Conservation (phyloP, 306 rosid species). For the Trifolium dubium region DNA sequence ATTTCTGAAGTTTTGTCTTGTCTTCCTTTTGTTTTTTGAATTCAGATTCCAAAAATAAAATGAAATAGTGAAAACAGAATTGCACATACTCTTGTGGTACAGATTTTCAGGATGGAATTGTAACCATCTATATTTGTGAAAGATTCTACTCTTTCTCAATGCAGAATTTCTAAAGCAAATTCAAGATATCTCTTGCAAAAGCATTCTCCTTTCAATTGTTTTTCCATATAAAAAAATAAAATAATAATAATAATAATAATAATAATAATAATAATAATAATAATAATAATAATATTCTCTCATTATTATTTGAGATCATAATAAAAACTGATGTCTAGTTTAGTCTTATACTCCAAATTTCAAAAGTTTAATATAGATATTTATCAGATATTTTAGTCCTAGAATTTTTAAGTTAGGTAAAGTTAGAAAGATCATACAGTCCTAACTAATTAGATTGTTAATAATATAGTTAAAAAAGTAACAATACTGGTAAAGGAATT, state of each 20-base stretch:
- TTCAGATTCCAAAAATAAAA: conserved; percentile 28
- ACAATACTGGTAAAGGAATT: neutral
- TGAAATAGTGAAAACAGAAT: neutral
- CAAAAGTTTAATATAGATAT: conserved; percentile 30
- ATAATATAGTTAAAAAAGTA: conserved; percentile 20
- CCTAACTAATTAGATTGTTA: neutral
- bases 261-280: neutral
- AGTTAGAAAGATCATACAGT: conserved; percentile 1
- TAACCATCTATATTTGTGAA: conserved; percentile 49
- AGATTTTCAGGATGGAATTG: conserved; percentile 40
- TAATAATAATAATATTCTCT: neutral
- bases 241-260: neutral
- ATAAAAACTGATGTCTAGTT: conserved; percentile 3
- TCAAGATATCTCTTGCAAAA: no score
- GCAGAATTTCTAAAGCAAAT: conserved; percentile 4
- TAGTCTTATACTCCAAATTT: neutral
- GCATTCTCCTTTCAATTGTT: no score
- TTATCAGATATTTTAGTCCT: conserved; percentile 27
- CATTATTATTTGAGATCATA: neutral
- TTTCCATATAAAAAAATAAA: no score
- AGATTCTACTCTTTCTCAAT: conserved; percentile 40
- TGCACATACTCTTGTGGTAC: neutral
- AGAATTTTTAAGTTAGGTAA: neutral
- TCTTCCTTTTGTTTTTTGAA: conserved; percentile 30
- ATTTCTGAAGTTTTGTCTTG: conserved; percentile 28